Conservation (phyloP, 2,329 filamentous ascomycete species). For the Verticillium tricorpus region DNA sequence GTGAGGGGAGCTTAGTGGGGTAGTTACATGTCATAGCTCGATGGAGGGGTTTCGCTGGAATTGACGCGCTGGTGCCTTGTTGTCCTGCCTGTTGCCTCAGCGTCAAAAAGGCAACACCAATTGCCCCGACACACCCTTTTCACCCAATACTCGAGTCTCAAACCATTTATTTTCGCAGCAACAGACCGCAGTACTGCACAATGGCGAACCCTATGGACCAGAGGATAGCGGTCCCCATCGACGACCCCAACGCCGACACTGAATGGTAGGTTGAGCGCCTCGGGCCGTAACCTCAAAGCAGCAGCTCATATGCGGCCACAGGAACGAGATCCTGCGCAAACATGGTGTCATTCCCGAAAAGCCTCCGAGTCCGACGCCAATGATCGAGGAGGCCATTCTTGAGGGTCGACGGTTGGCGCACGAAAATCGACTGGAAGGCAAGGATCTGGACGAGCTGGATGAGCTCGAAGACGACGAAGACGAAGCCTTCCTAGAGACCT, state of each 20-base stretch:
- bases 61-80: not conserved
- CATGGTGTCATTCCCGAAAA: constrained; percentile 98
- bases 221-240: constrained; percentile 75
- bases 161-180: not conserved
- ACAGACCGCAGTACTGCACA: constrained; percentile 6
- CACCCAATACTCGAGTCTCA: not conserved
- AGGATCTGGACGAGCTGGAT: constrained; percentile 88
- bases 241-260: constrained; percentile 94
- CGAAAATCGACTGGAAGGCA: constrained; percentile 89
- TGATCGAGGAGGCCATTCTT: constrained; percentile 90
- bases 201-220: constrained; percentile 63
- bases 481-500: constrained; percentile 82
- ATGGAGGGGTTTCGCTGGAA: not conserved
- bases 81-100: not conserved
- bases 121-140: not conserved
- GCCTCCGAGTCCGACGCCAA: constrained; percentile 87
- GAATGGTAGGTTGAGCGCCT: constrained; percentile 68
- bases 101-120: not conserved
- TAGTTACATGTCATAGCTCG: not conserved
- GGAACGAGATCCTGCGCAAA: constrained; percentile 97
- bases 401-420: constrained; percentile 81
- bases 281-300: not conserved
- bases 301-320: constrained; percentile 28
- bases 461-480: constrained; percentile 95
- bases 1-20: not conserved